Evolutionary conservation across 768 basidiomycete genomes (phyloP), one percentile per base, ranked within the genome.

Genomic region (Rhodotorula babjevae): DNA sequence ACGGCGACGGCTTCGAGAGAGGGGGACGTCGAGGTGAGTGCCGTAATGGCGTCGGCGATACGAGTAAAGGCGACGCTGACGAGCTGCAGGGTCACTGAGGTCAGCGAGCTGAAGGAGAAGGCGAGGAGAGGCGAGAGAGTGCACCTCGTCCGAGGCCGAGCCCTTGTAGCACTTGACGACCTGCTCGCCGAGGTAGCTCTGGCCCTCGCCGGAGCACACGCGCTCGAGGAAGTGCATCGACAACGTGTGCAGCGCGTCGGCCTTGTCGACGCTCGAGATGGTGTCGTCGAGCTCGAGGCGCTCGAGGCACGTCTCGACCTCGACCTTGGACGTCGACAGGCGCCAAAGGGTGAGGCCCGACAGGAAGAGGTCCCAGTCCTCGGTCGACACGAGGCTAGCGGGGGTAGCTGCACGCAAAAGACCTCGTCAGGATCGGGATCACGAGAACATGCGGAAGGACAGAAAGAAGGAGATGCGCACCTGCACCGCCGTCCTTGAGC

Each of bases 361-460:
- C 16, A 76, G 75, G 68, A 76, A 76, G 46, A 68, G 15, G 52
- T 76, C 75, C 68, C 65, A 69, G 49, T 76, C 75, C 29, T 76
- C 75, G 15, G 75, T 72, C 61, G 75, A 76, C 15, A 63, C 60
- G 31, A 76, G 63, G 27, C 44, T 72, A 27, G 67, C 71, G 0
- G 71, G 68, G 19, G 75, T 65, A 1, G 65, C 74, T 75, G 49
- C 40, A 52, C 21, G 3, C 0, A 2, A 18, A 55, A 12, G 25
- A 36, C 31, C 2, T 36, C 19, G 15, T 3, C 21, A 23, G 12
- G 27, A 36, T 18, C 21, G 33, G 3, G 40, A 2, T n/a, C n/a
- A n/a, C n/a, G n/a, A n/a, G n/a, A n/a, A n/a, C n/a, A n/a, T n/a
- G n/a, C n/a, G n/a, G n/a, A n/a, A n/a, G n/a, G 9, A 2, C 6